Evolutionary conservation across 345 rosid species (phyloP).

Genomic region (Rubroshorea leprosula): DNA sequence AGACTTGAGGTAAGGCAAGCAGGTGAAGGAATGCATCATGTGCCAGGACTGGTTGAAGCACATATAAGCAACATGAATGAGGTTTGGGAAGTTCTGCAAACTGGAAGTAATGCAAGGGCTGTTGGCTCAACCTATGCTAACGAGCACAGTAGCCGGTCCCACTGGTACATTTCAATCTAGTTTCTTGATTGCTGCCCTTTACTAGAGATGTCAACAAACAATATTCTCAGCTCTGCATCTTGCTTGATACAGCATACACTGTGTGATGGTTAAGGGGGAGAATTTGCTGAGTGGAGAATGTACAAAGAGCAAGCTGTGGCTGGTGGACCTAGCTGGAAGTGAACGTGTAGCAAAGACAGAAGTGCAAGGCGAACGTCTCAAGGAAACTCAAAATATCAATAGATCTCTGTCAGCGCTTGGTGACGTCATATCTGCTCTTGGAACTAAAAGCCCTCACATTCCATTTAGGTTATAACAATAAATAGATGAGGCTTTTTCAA

Average conservation of each 20-base stretch:
- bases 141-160: constrained; percentile 96
- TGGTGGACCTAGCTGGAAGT: constrained; percentile 99
- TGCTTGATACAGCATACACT: constrained; percentile 55
- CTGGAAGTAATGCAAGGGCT: constrained; percentile 88
- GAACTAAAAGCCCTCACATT: constrained; percentile 81
- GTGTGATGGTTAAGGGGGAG: constrained; percentile 88
- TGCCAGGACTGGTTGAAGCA: constrained; percentile 90
- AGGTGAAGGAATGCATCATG: constrained; percentile 77
- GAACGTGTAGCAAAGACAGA: constrained; percentile 94
- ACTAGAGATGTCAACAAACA: background rate
- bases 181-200: background rate
- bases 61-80: constrained; percentile 65
- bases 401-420: constrained; percentile 97
- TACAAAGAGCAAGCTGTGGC: constrained; percentile 90
- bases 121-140: constrained; percentile 88
- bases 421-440: constrained; percentile 93
- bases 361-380: constrained; percentile 89
- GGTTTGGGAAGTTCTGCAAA: constrained; percentile 90
- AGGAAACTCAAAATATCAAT: constrained; percentile 93
- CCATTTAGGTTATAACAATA: constrained; percentile 71
- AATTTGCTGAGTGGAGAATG: constrained; percentile 81
- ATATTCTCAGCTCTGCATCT: constrained; percentile 3
- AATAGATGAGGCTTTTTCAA: background rate
- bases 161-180: constrained; percentile 49
- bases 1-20: constrained; percentile 84